Evolutionary conservation across 2,329 filamentous ascomycete species (phyloP).

Genomic region (Xylariomycetidae sp.): DNA sequence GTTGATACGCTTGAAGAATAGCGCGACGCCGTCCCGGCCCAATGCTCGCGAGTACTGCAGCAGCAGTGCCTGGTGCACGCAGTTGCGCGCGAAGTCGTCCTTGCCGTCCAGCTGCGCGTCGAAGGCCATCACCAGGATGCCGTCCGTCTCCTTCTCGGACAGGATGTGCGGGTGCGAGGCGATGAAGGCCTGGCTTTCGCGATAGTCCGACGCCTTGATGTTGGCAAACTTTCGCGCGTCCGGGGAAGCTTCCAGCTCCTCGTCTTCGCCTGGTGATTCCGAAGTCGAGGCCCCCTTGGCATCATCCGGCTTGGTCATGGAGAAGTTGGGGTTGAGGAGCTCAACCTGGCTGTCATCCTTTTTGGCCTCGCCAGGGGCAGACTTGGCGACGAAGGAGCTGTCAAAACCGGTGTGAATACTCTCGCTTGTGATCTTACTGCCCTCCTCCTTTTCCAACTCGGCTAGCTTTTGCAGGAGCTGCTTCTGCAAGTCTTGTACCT

Average conservation of each 20-base stretch:
- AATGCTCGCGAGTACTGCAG: slow-evolving; percentile 92
- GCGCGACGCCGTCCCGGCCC: slow-evolving; percentile 75
- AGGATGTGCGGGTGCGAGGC: slow-evolving; percentile 72
- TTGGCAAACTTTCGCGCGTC: slow-evolving; percentile 75
- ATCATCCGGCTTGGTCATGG: slow-evolving; percentile 25
- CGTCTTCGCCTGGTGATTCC: slow-evolving; percentile 56
- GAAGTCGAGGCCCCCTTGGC: slow-evolving; percentile 25
- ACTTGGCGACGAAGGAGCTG: slow-evolving; percentile 64
- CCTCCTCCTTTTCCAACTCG: slow-evolving; percentile 78
- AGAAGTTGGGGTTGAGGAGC: slow-evolving; percentile 65
- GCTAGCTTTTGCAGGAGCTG: slow-evolving; percentile 69
- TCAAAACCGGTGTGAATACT: slow-evolving; percentile 84
- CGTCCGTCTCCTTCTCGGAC: slow-evolving; percentile 81
- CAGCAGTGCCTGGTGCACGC: slow-evolving; percentile 86
- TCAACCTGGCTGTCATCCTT: slow-evolving; percentile 54
- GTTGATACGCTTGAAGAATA: slow-evolving; percentile 96
- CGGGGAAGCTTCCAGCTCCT: slow-evolving; percentile 68
- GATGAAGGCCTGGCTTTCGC: slow-evolving; percentile 68
- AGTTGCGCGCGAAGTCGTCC: slow-evolving; percentile 73
- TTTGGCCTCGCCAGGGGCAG: slow-evolving; percentile 36
- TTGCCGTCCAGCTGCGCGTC: slow-evolving; percentile 74
- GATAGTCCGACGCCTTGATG: slow-evolving; percentile 72
- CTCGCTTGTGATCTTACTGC: slow-evolving; percentile 90
- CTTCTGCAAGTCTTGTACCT: slow-evolving; percentile 72
- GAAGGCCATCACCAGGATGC: slow-evolving; percentile 85